Conservation (phyloP, 768 basidiomycete genomes). For the Boletus vinaceobasis region DNA sequence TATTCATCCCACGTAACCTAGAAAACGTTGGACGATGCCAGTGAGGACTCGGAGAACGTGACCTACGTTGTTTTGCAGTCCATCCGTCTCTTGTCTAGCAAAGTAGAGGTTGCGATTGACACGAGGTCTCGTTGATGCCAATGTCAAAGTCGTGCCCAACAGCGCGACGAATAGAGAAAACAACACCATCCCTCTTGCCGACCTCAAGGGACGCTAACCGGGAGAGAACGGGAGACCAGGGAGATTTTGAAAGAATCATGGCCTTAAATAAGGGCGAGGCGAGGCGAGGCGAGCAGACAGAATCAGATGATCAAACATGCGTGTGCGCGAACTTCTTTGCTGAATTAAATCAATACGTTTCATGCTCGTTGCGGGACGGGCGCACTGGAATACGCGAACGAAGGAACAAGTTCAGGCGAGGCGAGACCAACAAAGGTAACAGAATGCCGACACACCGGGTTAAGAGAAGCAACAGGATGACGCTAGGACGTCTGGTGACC, state of each 20-base stretch:
- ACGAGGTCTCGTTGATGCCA: conserved; percentile 7
- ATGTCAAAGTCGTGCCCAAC: conserved; percentile 7
- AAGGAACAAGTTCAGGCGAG: not conserved
- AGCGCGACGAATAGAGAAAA: conserved; percentile 9
- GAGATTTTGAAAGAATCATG: not conserved
- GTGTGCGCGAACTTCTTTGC: not conserved
- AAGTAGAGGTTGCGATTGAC: conserved; percentile 15
- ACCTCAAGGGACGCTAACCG: not conserved
- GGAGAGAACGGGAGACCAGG: not conserved
- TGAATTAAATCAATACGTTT: not conserved
- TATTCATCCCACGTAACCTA: conserved; percentile 58
- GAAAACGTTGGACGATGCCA: not conserved
- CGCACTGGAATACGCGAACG: not conserved
- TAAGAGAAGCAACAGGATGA: not conserved
- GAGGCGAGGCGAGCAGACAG: not conserved
- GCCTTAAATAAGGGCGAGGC: not conserved
- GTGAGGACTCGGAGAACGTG: not conserved
- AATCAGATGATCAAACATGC: not conserved
- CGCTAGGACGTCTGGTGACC: not conserved
- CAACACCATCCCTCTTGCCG: conserved; percentile 6
- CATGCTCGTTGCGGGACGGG: not conserved
- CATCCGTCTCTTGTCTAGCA: conserved; percentile 9
- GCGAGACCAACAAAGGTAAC: not conserved
- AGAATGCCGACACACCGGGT: not conserved
- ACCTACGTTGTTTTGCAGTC: conserved; percentile 18